Base-by-base conservation (phyloP, 495 filamentous ascomycete genomes). In the Annulohypoxylon moriforme region DNA sequence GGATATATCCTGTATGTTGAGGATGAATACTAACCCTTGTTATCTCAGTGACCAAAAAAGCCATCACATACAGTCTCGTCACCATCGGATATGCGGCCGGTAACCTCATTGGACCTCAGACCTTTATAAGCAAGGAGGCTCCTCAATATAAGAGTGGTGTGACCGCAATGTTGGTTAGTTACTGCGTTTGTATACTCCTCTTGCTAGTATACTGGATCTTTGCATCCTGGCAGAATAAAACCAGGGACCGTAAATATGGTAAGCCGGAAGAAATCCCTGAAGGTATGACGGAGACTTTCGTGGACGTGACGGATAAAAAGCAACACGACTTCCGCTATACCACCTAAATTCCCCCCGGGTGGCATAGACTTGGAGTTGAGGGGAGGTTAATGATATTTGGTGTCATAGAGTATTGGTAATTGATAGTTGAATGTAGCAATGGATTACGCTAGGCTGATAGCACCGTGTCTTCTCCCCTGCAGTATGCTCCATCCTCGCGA, bases 71-170 rank as follows among this genome's bases (percentile, higher is more conserved):
- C 57, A 81, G 81, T 16, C 65, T 81, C 22, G 63, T 86, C 29
- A 85, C 85, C 29, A 80, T 81, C 14, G 82, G 81, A 6, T 88
- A 87, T 67, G 86, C 83, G 34, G 79, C 85, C 2, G 85, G 85
- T 0, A 88, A 87, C 75, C 84, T 86, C 31, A 82, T 84, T 68
- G 81, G 82, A n/a, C 82, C 85, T 22, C 84, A 85, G 78, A 84
- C 84, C 0, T 87, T 87, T 52, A 84, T 81, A 59, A 71, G 68
- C 8, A 81, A 78, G 24, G 83, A 87, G 74, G 80, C 80, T 3
- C 85, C 85, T n/a, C 64, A 78, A 9, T 83, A 83, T 59, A 75
- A 77, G 1, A 71, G 64, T 3, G 75, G 80, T 7, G 77, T 80
- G 24, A 58, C 75, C 36, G 73, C 74, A 3, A 77, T 83, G 64